Evolutionary conservation across 2,329 filamentous ascomycete genomes (phyloP).

Genomic region (Pseudophaeomoniella oleicola): DNA sequence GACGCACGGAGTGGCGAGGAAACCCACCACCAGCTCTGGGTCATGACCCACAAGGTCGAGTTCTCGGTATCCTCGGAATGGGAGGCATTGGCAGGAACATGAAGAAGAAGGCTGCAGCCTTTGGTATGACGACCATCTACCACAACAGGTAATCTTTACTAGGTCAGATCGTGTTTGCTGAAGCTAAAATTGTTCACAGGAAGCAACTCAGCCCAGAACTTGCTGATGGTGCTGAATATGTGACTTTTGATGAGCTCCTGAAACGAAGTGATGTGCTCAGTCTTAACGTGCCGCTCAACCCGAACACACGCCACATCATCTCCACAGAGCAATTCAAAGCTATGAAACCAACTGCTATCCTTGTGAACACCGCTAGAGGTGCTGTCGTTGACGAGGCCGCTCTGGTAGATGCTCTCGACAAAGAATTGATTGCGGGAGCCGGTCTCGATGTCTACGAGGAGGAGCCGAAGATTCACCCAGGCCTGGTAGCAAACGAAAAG

Average conservation of each 20-base stretch:
- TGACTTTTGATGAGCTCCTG: constrained; percentile 60
- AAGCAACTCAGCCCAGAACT: constrained; percentile 8
- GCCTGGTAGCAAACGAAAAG: constrained; percentile 53
- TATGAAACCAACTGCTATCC: constrained; percentile 65
- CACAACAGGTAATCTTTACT: constrained; percentile 24
- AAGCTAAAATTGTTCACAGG: constrained; percentile 1
- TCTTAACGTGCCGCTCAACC: constrained; percentile 65
- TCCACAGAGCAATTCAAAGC: constrained; percentile 53
- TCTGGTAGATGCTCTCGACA: constrained; percentile 57
- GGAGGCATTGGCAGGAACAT: constrained; percentile 70
- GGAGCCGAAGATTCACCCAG: constrained; percentile 62
- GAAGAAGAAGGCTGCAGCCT: constrained; percentile 28
- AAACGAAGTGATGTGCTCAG: constrained; percentile 60
- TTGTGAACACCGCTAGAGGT: constrained; percentile 72
- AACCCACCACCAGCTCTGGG: constrained; percentile 41
- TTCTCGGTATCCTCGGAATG: constrained; percentile 72
- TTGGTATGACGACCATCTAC: constrained; percentile 15
- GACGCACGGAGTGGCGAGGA: constrained; percentile 55
- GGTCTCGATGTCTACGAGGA: constrained; percentile 76
- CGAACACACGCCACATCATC: constrained; percentile 61
- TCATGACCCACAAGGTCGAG: constrained; percentile 65
- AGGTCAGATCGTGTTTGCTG: too few relatives aligned
- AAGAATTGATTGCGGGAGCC: constrained; percentile 53
- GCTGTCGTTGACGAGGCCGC: constrained; percentile 72
- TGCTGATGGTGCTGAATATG: constrained; percentile 46